phyloP scores from a whole-genome alignment of 345 rosid species.

The Excoecaria cochinchinensis region DNA sequence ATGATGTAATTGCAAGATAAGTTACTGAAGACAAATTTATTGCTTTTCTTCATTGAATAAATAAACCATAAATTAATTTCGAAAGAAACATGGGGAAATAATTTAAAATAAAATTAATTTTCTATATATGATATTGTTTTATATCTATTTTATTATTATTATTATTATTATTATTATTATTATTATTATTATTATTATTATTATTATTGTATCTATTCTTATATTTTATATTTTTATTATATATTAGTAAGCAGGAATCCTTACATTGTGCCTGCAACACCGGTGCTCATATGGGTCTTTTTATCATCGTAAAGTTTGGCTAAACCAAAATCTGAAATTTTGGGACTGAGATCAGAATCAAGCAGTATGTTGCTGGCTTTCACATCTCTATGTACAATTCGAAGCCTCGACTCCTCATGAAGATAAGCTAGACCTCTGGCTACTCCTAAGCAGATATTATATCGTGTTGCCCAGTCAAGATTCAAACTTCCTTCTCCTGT shows the following conservation, averaged over 20 bases:
- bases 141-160: no score
- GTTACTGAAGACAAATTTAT: neutral
- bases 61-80: neutral
- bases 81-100: neutral
- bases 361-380: conserved; percentile 52
- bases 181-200: no score
- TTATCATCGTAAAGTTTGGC: conserved; percentile 61
- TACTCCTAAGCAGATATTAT: conserved; percentile 47
- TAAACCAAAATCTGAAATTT: conserved; percentile 62
- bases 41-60: neutral
- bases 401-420: conserved; percentile 60
- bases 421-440: conserved; percentile 63
- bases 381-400: conserved; percentile 60
- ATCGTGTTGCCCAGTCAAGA: conserved; percentile 45
- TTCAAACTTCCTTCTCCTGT: conserved; percentile 40
- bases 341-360: conserved; percentile 48
- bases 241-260: conserved; percentile 10
- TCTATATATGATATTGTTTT: no score
- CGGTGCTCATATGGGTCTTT: conserved; percentile 58
- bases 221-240: no score
- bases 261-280: conserved; percentile 61
- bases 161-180: no score
- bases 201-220: no score
- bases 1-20: neutral
- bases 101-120: no score